Evolutionary conservation across 1,284 basidiomycete species (phyloP).

Genomic region (Tilletiopsis washingtonensis): DNA sequence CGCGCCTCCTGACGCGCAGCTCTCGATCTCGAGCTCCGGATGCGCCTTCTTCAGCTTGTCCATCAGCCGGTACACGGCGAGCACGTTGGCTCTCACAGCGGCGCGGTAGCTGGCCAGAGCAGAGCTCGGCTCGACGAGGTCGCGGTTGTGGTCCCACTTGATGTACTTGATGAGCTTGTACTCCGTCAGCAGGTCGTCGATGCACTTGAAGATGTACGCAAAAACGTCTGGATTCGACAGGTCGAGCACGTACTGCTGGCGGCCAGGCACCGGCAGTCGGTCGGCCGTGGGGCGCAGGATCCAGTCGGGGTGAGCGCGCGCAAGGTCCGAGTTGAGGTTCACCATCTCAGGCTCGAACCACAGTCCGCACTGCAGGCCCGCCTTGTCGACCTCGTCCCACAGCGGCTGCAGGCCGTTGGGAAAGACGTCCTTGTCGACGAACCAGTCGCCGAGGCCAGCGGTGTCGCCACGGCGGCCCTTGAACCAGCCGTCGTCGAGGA

Average conservation of each 20-base stretch:
- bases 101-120: not conserved
- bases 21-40: slow-evolving; percentile 7
- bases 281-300: not conserved
- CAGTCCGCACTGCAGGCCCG: slow-evolving; percentile 2
- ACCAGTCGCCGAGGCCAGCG: slow-evolving; percentile 5
- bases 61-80: slow-evolving; percentile 3
- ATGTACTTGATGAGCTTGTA: slow-evolving; percentile 6
- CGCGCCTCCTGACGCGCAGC: slow-evolving; percentile 7
- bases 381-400: slow-evolving; percentile 6
- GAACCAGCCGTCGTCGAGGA: slow-evolving; percentile 6
- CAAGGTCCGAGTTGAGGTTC: slow-evolving; percentile 1
- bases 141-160: slow-evolving; percentile 9
- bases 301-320: not conserved
- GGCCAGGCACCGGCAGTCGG: not conserved
- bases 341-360: slow-evolving; percentile 3
- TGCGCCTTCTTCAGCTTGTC: slow-evolving; percentile 1
- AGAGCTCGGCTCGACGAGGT: slow-evolving; percentile 1
- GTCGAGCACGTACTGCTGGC: slow-evolving; percentile 7
- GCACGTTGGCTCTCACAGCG: slow-evolving; percentile 1
- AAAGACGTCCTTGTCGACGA: slow-evolving; percentile 4
- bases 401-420: slow-evolving; percentile 5
- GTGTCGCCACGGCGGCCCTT: slow-evolving; percentile 5
- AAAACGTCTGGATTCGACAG: slow-evolving; percentile 6
- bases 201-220: slow-evolving; percentile 6
- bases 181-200: slow-evolving; percentile 4